Evolutionary conservation across 2,329 filamentous ascomycete genomes (phyloP).

Genomic region (Penicillium olsonii): DNA sequence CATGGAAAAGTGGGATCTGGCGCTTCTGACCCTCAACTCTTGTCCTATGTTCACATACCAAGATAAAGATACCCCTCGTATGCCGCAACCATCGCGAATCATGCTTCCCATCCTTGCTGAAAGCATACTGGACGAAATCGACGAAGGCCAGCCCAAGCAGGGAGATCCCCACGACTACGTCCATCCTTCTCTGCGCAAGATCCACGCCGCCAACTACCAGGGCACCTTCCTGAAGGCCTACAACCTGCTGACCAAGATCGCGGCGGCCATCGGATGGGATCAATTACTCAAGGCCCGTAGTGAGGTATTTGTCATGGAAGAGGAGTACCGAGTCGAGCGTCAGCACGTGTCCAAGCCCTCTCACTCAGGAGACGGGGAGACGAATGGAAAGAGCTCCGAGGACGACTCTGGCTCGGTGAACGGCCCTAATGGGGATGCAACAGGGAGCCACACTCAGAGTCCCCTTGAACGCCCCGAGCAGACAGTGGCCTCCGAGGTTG

Average conservation of each 20-base stretch:
- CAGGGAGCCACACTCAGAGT: slow-evolving; percentile 30
- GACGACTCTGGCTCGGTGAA: slow-evolving; percentile 28
- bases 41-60: slow-evolving; percentile 99
- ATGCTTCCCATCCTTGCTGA: slow-evolving; percentile 84
- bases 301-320: slow-evolving; percentile 99
- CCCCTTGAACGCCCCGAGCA: slow-evolving; percentile 77
- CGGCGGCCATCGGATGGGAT: slow-evolving; percentile 96
- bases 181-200: slow-evolving; percentile 79
- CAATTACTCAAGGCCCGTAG: slow-evolving; percentile 91
- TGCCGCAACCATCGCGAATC: slow-evolving; percentile 89
- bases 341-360: slow-evolving; percentile 67
- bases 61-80: slow-evolving; percentile 91
- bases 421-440: slow-evolving; percentile 33
- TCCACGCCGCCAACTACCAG: slow-evolving; percentile 86
- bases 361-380: slow-evolving; percentile 61
- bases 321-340: slow-evolving; percentile 86
- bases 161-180: slow-evolving; percentile 81
- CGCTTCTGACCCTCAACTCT: slow-evolving; percentile 91
- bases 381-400: slow-evolving; percentile 36
- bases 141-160: slow-evolving; percentile 75
- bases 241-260: slow-evolving; percentile 90
- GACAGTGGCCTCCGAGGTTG: slow-evolving; percentile 73
- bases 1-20: slow-evolving; percentile 95
- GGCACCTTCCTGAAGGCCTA: slow-evolving; percentile 97
- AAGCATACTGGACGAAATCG: slow-evolving; percentile 91